Percentiles rank a stretch among this genome's conserved stretches.
Conservation (phyloP, 345 rosid genomes). For the Brassica carinata region DNA sequence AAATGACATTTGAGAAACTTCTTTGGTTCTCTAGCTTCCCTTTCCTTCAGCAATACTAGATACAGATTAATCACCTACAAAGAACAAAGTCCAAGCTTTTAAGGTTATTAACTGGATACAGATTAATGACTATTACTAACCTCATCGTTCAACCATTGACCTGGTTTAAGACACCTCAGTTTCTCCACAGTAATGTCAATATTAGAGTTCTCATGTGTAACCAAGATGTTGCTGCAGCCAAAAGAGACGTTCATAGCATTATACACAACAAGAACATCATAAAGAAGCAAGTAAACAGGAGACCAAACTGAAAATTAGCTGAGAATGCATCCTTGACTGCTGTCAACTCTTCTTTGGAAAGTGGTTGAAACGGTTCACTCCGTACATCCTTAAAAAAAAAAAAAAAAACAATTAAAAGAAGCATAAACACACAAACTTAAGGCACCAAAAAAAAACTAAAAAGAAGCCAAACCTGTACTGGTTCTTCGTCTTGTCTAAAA, state of each 20-base stretch:
- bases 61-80: slow-evolving; percentile 86
- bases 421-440: slow-evolving; percentile 17
- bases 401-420: not conserved
- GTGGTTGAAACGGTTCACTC: slow-evolving; percentile 19
- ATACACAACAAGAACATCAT: slow-evolving; percentile 14
- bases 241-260: slow-evolving; percentile 13
- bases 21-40: slow-evolving; percentile 86
- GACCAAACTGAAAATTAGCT: slow-evolving; percentile 48
- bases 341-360: slow-evolving; percentile 28
- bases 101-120: not conserved
- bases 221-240: slow-evolving; percentile 55
- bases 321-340: slow-evolving; percentile 38
- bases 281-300: slow-evolving; percentile 6
- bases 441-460: not conserved
- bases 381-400: slow-evolving; percentile 17
- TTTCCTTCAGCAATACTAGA: slow-evolving; percentile 85
- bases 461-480: slow-evolving; percentile 33
- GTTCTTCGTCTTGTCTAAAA: slow-evolving; percentile 48
- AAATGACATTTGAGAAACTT: slow-evolving; percentile 94
- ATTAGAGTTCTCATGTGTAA: slow-evolving; percentile 57
- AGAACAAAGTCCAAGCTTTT: slow-evolving; percentile 28
- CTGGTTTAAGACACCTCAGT: slow-evolving; percentile 74
- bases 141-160: slow-evolving; percentile 97
- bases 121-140: slow-evolving; percentile 41
- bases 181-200: slow-evolving; percentile 73